A percentile compares a stretch with the other conserved stretches of the same genome.
phyloP scores from a whole-genome alignment of 116 monocot genomes.

The Dioscorea cayenensis region DNA sequence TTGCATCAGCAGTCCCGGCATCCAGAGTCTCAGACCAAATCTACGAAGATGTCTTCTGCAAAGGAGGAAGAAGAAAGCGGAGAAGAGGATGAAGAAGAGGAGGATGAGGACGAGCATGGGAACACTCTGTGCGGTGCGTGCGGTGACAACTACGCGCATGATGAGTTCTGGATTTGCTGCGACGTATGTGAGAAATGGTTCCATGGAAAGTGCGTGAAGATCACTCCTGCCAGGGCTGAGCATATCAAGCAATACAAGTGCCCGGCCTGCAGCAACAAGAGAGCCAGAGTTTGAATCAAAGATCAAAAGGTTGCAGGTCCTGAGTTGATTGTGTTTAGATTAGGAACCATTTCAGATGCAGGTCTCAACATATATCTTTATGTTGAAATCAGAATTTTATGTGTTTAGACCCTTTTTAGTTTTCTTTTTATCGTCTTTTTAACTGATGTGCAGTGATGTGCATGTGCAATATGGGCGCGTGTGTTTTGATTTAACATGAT shows the following conservation, averaged over 20 bases:
- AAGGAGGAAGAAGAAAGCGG: slow-evolving; percentile 45
- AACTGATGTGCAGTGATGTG: background rate
- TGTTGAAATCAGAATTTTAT: background rate
- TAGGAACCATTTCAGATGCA: slow-evolving; percentile 3
- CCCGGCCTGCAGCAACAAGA: slow-evolving; percentile 78
- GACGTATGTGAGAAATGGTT: slow-evolving; percentile 88
- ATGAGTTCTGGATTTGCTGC: slow-evolving; percentile 96
- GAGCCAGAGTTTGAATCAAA: slow-evolving; percentile 30
- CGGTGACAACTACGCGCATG: slow-evolving; percentile 67
- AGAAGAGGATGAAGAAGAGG: slow-evolving; percentile 46
- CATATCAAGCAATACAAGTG: slow-evolving; percentile 97
- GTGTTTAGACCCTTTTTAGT: background rate
- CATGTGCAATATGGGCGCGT: background rate
- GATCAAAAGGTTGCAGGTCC: background rate
- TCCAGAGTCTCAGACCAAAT: slow-evolving; percentile 29
- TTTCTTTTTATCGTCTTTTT: background rate
- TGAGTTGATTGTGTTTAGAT: background rate
- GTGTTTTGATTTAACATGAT: background rate
- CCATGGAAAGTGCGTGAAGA: slow-evolving; percentile 86
- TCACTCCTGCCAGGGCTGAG: slow-evolving; percentile 81
- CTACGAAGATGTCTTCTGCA: slow-evolving; percentile 31
- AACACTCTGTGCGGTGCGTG: slow-evolving; percentile 77
- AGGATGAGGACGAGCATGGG: slow-evolving; percentile 61
- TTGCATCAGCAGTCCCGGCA: slow-evolving; percentile 22
- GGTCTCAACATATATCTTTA: background rate